Base-by-base conservation (phyloP, 1,284 basidiomycete genomes). In the Apiotrichum sp. region DNA sequence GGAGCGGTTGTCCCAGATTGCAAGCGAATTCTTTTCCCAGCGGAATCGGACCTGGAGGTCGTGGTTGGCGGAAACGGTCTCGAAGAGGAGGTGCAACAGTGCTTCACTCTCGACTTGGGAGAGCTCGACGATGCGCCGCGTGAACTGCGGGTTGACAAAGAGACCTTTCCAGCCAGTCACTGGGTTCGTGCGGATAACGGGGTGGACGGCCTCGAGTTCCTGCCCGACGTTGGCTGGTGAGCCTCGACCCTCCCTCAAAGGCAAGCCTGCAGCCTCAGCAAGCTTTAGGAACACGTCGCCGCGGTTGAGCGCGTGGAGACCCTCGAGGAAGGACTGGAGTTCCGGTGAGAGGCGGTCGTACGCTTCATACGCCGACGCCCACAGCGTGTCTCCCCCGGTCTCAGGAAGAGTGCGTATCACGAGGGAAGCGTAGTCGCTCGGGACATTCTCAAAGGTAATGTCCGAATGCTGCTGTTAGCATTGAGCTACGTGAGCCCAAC, bases 81-180 rank as follows among this genome's bases (percentile, higher is more conserved):
- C 43, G 35, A 31, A 52, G 8, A 52, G 43, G 58, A 68, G 65
- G 8, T 62, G 61, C 36, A 74, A 57, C 38, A 70, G 50, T 9
- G 48, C 36, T 49, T 74, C 70, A 8, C 59, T 83, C 73, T 87
- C 86, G 51, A 83, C 82, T 14, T 75, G 74, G 6, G 78, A 77
- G 40, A 87, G 75, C 64, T 83, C 85, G 40, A 83, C 71, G 65
- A 88, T 84, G 34, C 80, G 79, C 59, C 78, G 81, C 4, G 84
- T 86, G 75, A 87, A 87, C 1, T 59, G 75, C 43, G 68, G 65
- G 77, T 86, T 86, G 54, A 86, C 83, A 63, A 83, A 88, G 62
- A 89, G 70, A 53, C 81, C 83, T 80, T 89, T 88, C 85, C 84
- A 88, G 13, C 86, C 86, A 0, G 87, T 89, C 1, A 80, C 82